Evolutionary conservation across 768 basidiomycete species (phyloP), one percentile per base, ranked within the genome.

Genomic region (Mrakia frigida): DNA sequence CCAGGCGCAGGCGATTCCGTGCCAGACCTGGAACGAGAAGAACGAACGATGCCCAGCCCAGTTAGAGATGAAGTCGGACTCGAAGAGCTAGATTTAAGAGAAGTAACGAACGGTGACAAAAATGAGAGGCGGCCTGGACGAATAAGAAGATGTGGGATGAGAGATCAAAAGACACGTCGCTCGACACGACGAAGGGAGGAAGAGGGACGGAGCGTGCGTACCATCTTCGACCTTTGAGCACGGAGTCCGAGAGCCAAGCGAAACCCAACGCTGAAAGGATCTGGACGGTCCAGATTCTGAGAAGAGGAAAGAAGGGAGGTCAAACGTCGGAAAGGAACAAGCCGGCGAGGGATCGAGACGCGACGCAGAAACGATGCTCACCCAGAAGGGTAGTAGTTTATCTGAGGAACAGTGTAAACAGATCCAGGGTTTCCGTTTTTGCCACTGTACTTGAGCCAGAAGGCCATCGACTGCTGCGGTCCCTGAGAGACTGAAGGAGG

Each of bases 341-440:
- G n/a, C n/a, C n/a, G n/a, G n/a, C n/a, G n/a, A n/a, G n/a, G n/a
- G n/a, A n/a, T n/a, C n/a, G n/a, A n/a, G n/a, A n/a, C n/a, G n/a
- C n/a, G n/a, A n/a, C n/a, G n/a, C n/a, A n/a, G n/a, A n/a, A n/a
- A n/a, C 43, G 43, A 11, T 14, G 16, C 43, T 43, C 43, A 53
- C 52, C 52, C 70, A 16, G 43, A 71, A n/a, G 70, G 70, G 28
- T 71, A 71, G 70, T 71, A 71, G 53, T 71, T 71, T 46, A 71
- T 71, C 53, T 31, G 25, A 23, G 25, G 41, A 23, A 71, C 33
- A 6, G 70, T 39, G 46, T 35, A 70, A 1, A 28, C 33, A 1
- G 70, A 9, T 5, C 50, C 35, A 41, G 35, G 67, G 67, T 68
- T 33, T 68, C 33, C 67, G 7, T 43, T 33, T 16, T 33, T 39